Evolutionary conservation across 169 alveolate species (phyloP), one percentile per base, ranked within the genome.

Genomic region (Babesia ovata): DNA sequence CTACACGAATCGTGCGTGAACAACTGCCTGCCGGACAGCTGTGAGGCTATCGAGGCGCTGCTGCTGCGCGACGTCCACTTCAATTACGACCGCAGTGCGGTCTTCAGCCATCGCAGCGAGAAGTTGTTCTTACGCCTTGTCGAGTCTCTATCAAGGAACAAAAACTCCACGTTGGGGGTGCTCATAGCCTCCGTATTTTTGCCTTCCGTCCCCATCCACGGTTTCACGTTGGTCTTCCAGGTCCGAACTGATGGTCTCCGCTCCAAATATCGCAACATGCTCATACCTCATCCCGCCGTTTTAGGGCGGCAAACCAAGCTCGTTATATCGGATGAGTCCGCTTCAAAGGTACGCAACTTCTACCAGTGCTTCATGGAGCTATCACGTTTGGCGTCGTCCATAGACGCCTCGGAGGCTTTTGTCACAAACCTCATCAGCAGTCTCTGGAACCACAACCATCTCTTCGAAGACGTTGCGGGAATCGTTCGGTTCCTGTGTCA

Each of bases 231-330:
- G 19, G 66, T 26, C 17, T 53, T 67, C 63, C 76, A 39, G 33
- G 44, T 50, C 10, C 19, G 50, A 4, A 54, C 76, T 16, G 76
- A 54, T 17, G 63, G n/a, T 57, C 56, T 67, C 42, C 63, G 45
- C 10, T 52, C 76, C n/a, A 67, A 54, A 46, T 52, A 67, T 54
- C 63, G 76, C 58, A 67, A 67, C 22, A 8, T 52, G 28, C 76
- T 67, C 22, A 6, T 53, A 4, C 63, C 76, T 4, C 74, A 65
- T 22, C 74, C 74, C 39, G 65, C 26, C 13, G 66, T 67, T 2
- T 46, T 24, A 2, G 76, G 76, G 0, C n/a, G 12, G 54, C 22
- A 67, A 13, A 46, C 28, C 24, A 36, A 36, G n/a, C 33, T 67
- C 28, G 48, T 16, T 39, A 52, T 67, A 7, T 12, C n/a, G 44